Conservation (phyloP, 306 rosid genomes). For the Gleditsia sinensis region DNA sequence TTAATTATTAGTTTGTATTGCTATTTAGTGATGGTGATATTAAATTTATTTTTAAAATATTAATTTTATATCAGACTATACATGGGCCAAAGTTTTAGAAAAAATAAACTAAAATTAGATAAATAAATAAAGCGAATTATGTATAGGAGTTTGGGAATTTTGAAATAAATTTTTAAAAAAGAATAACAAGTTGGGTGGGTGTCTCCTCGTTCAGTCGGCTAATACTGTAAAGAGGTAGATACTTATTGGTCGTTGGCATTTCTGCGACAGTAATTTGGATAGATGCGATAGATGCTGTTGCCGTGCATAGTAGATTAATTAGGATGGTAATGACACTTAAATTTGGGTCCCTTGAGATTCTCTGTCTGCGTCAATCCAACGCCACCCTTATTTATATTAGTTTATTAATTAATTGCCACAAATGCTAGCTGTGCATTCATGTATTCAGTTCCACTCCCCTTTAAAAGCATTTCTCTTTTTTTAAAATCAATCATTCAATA, state of each 20-base stretch:
- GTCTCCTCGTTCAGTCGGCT: slow-evolving; percentile 4
- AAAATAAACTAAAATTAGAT: too few species aligned
- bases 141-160: too few species aligned
- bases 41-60: too few species aligned
- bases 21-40: too few species aligned
- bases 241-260: slow-evolving; percentile 21
- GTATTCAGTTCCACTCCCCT: not conserved
- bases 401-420: not conserved
- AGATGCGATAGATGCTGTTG: not conserved
- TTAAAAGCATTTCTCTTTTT: not conserved
- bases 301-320: not conserved
- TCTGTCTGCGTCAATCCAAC: slow-evolving; percentile 33
- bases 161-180: too few species aligned
- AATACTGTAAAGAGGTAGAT: too few species aligned
- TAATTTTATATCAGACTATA: too few species aligned
- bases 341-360: slow-evolving; percentile 29
- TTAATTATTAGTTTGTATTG: too few species aligned
- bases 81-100: too few species aligned
- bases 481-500: not conserved
- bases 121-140: too few species aligned
- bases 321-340: slow-evolving; percentile 8
- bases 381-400: slow-evolving; percentile 27
- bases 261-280: not conserved
- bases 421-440: not conserved
- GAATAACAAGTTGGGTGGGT: not conserved